These are phyloP conservation scores for Selaginella moellendorffii DNA, from an alignment of 75 land plant genomes.

Conservation along the genomic window DNA sequence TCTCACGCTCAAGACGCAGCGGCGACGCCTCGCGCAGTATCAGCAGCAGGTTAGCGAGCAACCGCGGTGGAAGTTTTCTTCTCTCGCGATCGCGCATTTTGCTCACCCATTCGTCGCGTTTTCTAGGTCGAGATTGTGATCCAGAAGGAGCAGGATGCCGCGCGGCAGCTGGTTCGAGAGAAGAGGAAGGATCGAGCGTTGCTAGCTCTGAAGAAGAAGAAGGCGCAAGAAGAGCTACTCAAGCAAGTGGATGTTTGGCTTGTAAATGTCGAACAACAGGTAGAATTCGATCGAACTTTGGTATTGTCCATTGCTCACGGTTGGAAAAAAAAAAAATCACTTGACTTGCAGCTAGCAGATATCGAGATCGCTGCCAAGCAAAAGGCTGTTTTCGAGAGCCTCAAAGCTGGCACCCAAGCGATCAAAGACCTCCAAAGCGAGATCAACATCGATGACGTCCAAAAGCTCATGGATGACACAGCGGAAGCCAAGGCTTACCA, in stretches of 20 bases:
- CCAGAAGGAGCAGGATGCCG: constrained; percentile 84
- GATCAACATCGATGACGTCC: constrained; percentile 84
- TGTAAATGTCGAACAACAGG: constrained; percentile 91
- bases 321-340: no score
- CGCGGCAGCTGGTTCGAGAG: constrained; percentile 63
- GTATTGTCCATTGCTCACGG: no score
- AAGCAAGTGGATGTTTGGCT: constrained; percentile 90
- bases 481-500: constrained; percentile 94
- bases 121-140: constrained; percentile 70
- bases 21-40: constrained; percentile 66
- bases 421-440: constrained; percentile 83
- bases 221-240: constrained; percentile 78
- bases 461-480: constrained; percentile 86
- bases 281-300: no score
- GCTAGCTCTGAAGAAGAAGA: constrained; percentile 87
- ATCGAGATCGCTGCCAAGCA: constrained; percentile 86
- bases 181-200: constrained; percentile 87
- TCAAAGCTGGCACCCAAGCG: constrained; percentile 72
- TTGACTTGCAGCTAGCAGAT: constrained; percentile 65
- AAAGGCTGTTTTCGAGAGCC: constrained; percentile 91
- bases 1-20: constrained; percentile 78
- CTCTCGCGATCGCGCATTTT: no score
- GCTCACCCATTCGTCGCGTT: no score
- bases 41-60: constrained; percentile 64
- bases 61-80: no score